Evolutionary conservation across 192 early-diverging fungal species (phyloP).

Genomic region (Coemansia sp.): DNA sequence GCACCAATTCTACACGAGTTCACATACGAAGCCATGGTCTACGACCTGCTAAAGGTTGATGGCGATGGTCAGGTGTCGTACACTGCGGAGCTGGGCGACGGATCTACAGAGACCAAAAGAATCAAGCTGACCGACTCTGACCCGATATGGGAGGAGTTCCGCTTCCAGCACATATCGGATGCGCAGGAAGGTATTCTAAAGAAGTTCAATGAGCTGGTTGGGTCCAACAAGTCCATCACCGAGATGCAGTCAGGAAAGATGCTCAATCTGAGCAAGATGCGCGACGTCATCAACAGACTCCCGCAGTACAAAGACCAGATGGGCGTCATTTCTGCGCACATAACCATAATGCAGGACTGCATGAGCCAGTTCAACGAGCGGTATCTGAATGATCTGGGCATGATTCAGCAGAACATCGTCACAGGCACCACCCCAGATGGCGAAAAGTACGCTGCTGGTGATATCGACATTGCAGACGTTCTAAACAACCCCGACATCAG

Average conservation of each 20-base stretch:
- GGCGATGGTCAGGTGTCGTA: conserved; percentile 51
- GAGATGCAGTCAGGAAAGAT: conserved; percentile 43
- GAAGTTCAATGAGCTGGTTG: conserved; percentile 49
- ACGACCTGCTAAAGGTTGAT: conserved; percentile 79
- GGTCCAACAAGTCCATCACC: conserved; percentile 43
- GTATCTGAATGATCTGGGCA: conserved; percentile 45
- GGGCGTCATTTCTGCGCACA: conserved; percentile 53
- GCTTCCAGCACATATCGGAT: conserved; percentile 59
- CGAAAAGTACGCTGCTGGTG: conserved; percentile 43
- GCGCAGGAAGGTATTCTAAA: conserved; percentile 51
- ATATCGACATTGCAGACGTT: conserved; percentile 49
- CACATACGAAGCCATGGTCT: conserved; percentile 98
- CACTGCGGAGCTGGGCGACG: conserved; percentile 41
- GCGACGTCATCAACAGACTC: conserved; percentile 50
- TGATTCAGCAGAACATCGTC: conserved; percentile 59
- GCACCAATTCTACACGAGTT: conserved; percentile 96
- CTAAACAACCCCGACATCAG: conserved; percentile 51
- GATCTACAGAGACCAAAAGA: conserved; percentile 36
- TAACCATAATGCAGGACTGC: conserved; percentile 56
- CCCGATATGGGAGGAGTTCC: conserved; percentile 57
- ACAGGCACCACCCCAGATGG: conserved; percentile 56
- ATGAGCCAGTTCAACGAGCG: conserved; percentile 56
- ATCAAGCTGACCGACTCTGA: conserved; percentile 51
- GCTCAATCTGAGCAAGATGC: conserved; percentile 43
- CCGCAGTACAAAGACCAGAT: conserved; percentile 56